A percentile compares a stretch with the other conserved stretches of the same genome.
Evolutionary conservation across 306 rosid species (phyloP).

Genomic region (Cucurbita pepo): DNA sequence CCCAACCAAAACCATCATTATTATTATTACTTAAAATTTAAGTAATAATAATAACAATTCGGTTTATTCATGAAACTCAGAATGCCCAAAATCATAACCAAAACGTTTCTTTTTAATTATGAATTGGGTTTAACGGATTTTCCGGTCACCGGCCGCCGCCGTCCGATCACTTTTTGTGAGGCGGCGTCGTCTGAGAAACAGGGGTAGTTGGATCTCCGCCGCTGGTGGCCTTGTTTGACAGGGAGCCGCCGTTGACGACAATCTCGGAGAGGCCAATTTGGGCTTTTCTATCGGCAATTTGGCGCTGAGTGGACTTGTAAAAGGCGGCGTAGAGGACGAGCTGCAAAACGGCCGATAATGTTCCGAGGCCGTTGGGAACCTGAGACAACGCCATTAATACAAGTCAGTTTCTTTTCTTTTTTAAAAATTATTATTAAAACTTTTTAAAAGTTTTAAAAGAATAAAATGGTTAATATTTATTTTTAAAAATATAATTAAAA

Average conservation of each 20-base stretch:
- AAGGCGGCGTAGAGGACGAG: conserved; percentile 61
- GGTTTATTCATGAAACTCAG: background rate
- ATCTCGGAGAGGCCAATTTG: conserved; percentile 24
- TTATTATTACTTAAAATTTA: background rate
- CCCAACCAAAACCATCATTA: background rate
- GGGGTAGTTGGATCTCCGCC: background rate
- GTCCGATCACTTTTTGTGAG: background rate
- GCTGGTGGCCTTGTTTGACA: background rate
- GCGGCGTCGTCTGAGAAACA: background rate
- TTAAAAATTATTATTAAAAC: no score
- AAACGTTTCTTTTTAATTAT: background rate
- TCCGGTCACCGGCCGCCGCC: background rate
- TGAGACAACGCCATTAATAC: conserved; percentile 10
- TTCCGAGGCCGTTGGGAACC: conserved; percentile 82
- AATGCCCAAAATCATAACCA: background rate
- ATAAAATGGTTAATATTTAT: no score
- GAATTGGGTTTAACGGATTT: background rate
- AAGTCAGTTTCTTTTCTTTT: background rate
- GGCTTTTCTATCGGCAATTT: conserved; percentile 33
- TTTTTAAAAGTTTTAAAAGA: no score
- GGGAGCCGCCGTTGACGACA: conserved; percentile 1
- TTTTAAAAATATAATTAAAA: no score
- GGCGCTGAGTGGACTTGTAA: conserved; percentile 53
- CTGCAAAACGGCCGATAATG: conserved; percentile 36
- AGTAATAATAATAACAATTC: background rate